Evolutionary conservation across 2,329 filamentous ascomycete genomes (phyloP).

Genomic region (Pseudonectria buxi): DNA sequence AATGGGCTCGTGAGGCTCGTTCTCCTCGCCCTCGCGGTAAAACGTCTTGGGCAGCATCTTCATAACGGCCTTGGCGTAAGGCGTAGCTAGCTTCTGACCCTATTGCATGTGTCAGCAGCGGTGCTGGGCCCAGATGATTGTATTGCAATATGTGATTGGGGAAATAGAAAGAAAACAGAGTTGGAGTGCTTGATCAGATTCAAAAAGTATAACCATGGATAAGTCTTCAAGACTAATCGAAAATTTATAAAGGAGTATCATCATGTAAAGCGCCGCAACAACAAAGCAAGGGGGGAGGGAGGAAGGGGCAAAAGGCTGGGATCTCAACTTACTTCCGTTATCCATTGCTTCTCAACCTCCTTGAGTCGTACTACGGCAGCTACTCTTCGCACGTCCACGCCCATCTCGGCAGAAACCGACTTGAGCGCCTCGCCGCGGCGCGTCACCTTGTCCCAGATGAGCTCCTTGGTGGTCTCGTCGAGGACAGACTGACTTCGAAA

Average conservation of each 20-base stretch:
- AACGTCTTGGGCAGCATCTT: conserved; percentile 71
- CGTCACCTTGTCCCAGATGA: conserved; percentile 66
- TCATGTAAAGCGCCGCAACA: conserved; percentile 35
- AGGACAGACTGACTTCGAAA: conserved; percentile 70
- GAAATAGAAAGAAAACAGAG: conserved; percentile 4
- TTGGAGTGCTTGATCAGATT: conserved; percentile 19
- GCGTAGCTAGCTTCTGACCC: conserved; percentile 69
- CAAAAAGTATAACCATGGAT: conserved; percentile 71
- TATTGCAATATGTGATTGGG: background rate
- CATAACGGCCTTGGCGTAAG: conserved; percentile 71
- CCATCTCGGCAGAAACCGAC: conserved; percentile 67
- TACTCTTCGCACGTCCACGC: conserved; percentile 75
- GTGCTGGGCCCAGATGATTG: background rate
- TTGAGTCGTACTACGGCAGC: conserved; percentile 81
- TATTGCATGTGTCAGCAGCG: conserved; percentile 32
- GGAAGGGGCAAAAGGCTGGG: conserved; percentile 3
- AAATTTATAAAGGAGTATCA: conserved; percentile 62
- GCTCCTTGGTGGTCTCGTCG: conserved; percentile 63
- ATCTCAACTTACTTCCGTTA: conserved; percentile 57
- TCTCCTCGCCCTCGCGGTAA: conserved; percentile 45
- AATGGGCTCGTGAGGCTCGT: conserved; percentile 48
- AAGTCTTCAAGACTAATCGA: conserved; percentile 99
- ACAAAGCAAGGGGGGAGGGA: conserved; percentile 9
- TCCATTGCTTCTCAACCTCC: conserved; percentile 76
- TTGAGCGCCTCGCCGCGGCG: conserved; percentile 62